A percentile compares a stretch with the other conserved stretches of the same genome.
These are phyloP conservation scores for Filobasidium wieringae DNA, from an alignment of 768 basidiomycete genomes.

Conservation along the genomic window DNA sequence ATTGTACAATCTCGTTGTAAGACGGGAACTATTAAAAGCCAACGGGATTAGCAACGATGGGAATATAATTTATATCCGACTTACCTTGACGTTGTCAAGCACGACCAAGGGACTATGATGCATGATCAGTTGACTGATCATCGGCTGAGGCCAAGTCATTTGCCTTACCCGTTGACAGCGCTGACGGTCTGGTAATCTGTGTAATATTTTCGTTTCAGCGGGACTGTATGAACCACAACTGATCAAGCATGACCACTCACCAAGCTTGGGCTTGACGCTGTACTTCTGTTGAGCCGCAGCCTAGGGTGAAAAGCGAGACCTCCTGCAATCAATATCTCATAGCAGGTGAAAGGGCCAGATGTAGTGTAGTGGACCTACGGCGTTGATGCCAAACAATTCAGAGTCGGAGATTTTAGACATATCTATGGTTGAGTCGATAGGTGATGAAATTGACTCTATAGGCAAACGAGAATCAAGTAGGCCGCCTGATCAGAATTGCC, in stretches of 20 bases:
- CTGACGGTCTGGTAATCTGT: constrained; percentile 94
- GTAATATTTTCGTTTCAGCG: neutral
- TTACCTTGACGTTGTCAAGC: constrained; percentile 93
- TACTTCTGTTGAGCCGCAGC: constrained; percentile 82
- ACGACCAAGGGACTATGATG: constrained; percentile 72
- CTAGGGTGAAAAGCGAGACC: constrained; percentile 38
- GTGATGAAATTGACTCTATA: too few species aligned
- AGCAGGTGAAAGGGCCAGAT: too few species aligned
- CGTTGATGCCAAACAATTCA: constrained; percentile 35
- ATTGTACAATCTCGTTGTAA: constrained; percentile 94
- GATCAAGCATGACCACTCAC: constrained; percentile 42
- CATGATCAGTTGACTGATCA: neutral
- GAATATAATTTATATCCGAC: constrained; percentile 15
- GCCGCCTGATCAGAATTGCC: too few species aligned
- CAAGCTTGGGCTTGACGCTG: constrained; percentile 76
- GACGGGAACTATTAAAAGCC: constrained; percentile 64
- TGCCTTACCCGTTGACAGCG: constrained; percentile 81
- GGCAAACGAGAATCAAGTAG: too few species aligned
- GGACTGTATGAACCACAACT: neutral
- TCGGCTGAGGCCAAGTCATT: neutral
- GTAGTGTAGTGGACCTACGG: constrained; percentile 20
- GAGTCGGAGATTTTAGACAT: constrained; percentile 23
- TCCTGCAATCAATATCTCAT: neutral
- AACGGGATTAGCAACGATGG: neutral
- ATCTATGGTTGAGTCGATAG: too few species aligned